Evolutionary conservation across 805 yeast genomes (phyloP).

Genomic region (Komagataella phaffii): DNA sequence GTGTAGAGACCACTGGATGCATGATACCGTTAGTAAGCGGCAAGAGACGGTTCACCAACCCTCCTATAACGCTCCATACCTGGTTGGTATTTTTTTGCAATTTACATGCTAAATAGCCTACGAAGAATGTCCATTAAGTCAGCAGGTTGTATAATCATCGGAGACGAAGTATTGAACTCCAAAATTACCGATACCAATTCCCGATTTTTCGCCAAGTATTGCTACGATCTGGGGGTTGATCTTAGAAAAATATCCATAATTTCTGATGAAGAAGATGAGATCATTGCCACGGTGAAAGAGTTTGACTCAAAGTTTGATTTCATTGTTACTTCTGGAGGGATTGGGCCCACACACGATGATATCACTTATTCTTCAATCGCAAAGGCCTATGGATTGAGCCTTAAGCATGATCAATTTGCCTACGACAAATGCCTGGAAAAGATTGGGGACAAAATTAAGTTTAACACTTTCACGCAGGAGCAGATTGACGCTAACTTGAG

Average conservation of each 20-base stretch:
- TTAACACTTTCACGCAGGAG: slow-evolving; percentile 19
- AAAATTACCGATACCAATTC: slow-evolving; percentile 76
- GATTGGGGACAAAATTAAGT: slow-evolving; percentile 18
- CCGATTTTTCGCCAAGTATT: slow-evolving; percentile 50
- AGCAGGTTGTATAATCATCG: slow-evolving; percentile 37
- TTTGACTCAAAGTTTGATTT: slow-evolving; percentile 45
- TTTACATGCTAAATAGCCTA: background rate
- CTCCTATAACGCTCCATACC: background rate
- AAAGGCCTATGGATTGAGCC: slow-evolving; percentile 38
- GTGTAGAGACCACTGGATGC: background rate
- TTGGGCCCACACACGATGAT: slow-evolving; percentile 89
- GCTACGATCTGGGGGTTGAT: slow-evolving; percentile 57
- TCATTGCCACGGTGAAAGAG: slow-evolving; percentile 34
- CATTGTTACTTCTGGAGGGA: slow-evolving; percentile 59
- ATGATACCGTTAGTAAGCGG: too few species aligned
- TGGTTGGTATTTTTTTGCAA: background rate
- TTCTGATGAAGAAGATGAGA: slow-evolving; percentile 65
- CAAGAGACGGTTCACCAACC: too few species aligned
- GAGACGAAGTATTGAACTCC: slow-evolving; percentile 82
- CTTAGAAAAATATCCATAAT: slow-evolving; percentile 56
- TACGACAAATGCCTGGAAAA: slow-evolving; percentile 44
- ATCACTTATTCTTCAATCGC: slow-evolving; percentile 73
- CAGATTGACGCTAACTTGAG: slow-evolving; percentile 50
- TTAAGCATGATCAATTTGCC: slow-evolving; percentile 40
- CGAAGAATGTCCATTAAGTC: background rate